These are phyloP conservation scores for Nicotiana knightiana DNA, from an alignment of 257 asterid species.

Conservation along the genomic window DNA sequence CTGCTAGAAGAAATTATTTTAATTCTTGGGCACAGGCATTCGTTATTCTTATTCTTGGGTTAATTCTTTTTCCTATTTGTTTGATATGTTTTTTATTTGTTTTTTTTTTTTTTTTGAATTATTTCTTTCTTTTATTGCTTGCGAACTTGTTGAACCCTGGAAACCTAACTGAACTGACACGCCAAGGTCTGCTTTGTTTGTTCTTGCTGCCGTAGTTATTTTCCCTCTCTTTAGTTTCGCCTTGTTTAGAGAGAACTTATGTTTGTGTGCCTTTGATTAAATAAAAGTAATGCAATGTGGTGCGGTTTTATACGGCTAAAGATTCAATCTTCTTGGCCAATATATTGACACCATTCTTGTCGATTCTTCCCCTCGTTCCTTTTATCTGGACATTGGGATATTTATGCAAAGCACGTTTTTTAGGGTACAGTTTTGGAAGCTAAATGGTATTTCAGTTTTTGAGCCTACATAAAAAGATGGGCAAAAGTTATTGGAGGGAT, in stretches of 20 bases:
- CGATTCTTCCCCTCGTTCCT: too few relatives aligned
- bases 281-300: not conserved
- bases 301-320: not conserved
- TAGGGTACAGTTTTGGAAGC: not conserved
- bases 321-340: not conserved
- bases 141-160: not conserved
- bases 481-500: not conserved
- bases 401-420: not conserved
- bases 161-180: not conserved
- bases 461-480: not conserved
- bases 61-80: not conserved
- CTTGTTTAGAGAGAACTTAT: not conserved
- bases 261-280: not conserved
- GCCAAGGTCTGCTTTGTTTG: not conserved
- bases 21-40: not conserved
- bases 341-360: not conserved
- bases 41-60: constrained; percentile 1
- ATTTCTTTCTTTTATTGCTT: not conserved
- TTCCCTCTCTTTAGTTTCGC: not conserved
- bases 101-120: not conserved
- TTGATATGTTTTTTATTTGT: not conserved
- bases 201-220: not conserved
- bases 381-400: too few relatives aligned
- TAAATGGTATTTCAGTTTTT: not conserved
- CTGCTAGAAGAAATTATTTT: not conserved